Evolutionary conservation across 106 monocot species (phyloP), one percentile per base, ranked within the genome.

Genomic region (Dendrobium chrysotoxum): DNA sequence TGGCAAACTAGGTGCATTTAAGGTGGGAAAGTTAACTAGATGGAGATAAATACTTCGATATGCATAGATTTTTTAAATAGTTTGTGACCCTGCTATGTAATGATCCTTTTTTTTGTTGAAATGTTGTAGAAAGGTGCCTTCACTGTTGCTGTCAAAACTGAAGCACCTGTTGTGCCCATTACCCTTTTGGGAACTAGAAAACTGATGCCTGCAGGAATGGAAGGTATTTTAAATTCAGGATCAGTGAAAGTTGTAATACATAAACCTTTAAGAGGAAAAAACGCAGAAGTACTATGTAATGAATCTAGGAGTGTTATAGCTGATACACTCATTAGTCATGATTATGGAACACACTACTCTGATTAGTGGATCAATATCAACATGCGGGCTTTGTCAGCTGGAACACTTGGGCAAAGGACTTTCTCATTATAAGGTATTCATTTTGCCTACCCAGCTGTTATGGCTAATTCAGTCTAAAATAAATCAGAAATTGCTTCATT

Each of bases 151-250:
- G 78, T 86, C 45, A 99, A 91, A 81, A 99, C 93, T 41, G 91
- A 88, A 30, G 95, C 86, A 28, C 93, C 90, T 25, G 88, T 99
- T 68, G 95, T 99, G 28, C 93, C 95, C 28, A 93, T 99, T 73
- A 90, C 95, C 80, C 87, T 99, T 77, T 45, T 99, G 78, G 99
- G 95, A 72, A 90, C 95, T 10, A 93, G 95, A 45, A 80, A 81
- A 20, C 81, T 99, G 31, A 99, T 99, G 99, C 99, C 95, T 31
- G 28, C 91, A 71, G 91, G 95, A 87, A 90, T 84, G 89, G 99
- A 95, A 79, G 85, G 89, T 26, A 84, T 81, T 23, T 23, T 99
- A 20, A 91, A 91, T 79, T 81, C 78, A 26, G 95, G 93, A 78
- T 85, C 83, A 53, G 99, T 95, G 13, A 91, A 92, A 77, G 87